phyloP scores from a whole-genome alignment of 495 filamentous ascomycete species.

The Penicillium taxi region DNA sequence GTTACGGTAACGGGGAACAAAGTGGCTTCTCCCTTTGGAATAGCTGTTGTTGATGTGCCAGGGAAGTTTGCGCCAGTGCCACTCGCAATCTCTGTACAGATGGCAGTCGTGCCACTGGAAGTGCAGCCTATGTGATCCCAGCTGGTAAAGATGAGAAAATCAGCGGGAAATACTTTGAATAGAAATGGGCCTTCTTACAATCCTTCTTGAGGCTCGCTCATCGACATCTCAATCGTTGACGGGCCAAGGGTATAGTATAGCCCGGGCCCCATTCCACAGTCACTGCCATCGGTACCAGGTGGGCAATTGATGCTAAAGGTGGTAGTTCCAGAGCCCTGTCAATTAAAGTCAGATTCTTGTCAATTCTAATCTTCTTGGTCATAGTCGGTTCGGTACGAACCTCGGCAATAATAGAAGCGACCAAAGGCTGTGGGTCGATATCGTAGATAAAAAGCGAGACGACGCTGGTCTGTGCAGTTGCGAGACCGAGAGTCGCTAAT shows the following conservation, averaged over 20 bases:
- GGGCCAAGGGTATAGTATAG: conserved; percentile 25
- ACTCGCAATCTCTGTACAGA: conserved; percentile 26
- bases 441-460: conserved; percentile 30
- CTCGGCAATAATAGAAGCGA: conserved; percentile 32
- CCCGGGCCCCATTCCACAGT: conserved; percentile 30
- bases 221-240: conserved; percentile 14
- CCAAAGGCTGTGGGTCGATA: conserved; percentile 27
- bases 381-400: conserved; percentile 9
- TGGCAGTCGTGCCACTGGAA: conserved; percentile 26
- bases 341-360: not conserved
- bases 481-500: conserved; percentile 14
- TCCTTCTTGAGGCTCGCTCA: conserved; percentile 10
- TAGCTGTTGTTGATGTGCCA: conserved; percentile 13
- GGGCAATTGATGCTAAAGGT: conserved; percentile 37
- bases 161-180: not conserved
- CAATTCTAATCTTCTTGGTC: not conserved
- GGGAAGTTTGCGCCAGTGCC: conserved; percentile 21
- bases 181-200: not conserved
- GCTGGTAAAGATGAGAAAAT: conserved; percentile 11
- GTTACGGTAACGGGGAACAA: conserved; percentile 31
- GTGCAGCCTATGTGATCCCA: conserved; percentile 24
- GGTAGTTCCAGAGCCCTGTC: conserved; percentile 26
- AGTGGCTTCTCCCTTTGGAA: conserved; percentile 9
- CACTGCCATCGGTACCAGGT: conserved; percentile 16
- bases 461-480: conserved; percentile 22